Percentiles rank a stretch among this genome's conserved stretches.
Conservation (phyloP, 305 asterid genomes). For the Withania somnifera region DNA sequence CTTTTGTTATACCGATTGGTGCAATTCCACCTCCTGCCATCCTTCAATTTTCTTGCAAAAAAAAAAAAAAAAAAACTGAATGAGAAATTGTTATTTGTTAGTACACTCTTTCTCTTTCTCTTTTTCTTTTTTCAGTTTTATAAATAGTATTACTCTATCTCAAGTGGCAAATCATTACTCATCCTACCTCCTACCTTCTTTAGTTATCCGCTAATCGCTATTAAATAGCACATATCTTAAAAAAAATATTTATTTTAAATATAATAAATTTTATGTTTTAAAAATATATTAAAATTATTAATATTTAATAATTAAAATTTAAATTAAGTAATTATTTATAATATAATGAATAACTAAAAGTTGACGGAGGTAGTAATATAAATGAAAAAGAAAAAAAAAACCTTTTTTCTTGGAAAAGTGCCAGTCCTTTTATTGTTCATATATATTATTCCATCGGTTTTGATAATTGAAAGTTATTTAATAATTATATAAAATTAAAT, state of each 20-base stretch:
- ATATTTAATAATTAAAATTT: no score
- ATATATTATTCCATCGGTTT: neutral
- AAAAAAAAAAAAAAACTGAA: neutral
- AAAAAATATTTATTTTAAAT: no score
- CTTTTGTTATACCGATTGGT: conserved; percentile 50
- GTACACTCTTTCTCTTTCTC: no score
- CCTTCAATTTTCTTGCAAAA: neutral
- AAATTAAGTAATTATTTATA: no score
- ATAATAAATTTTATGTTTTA: no score
- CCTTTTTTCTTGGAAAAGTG: neutral
- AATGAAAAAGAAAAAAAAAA: neutral
- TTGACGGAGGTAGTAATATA: no score
- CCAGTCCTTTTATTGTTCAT: neutral
- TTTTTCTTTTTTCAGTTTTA: neutral
- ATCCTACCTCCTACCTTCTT: no score
- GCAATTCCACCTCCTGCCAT: conserved; percentile 71
- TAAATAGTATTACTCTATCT: neutral
- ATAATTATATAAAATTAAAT: neutral
- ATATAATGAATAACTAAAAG: no score
- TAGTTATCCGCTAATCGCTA: no score
- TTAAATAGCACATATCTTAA: no score
- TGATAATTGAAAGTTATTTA: no score
- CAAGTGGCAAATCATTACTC: neutral
- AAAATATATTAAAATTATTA: no score
- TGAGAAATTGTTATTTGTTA: neutral